Evolutionary conservation across 1,139 yeast species (phyloP).

Genomic region (Williopsis jadinii): DNA sequence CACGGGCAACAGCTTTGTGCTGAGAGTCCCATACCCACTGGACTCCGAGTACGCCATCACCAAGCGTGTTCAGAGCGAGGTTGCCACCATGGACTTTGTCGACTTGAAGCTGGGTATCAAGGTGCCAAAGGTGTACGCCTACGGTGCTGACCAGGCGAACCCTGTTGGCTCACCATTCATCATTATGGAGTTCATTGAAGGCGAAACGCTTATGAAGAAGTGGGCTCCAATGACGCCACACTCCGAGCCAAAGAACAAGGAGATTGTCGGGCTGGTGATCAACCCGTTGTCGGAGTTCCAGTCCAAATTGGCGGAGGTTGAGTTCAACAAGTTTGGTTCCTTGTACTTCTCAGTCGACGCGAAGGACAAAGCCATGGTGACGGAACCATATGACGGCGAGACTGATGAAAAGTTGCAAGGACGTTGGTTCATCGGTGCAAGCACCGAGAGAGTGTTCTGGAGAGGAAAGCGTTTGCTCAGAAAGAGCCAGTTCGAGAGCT

Average conservation of each 20-base stretch:
- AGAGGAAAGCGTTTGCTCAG: conserved; percentile 51
- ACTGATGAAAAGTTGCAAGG: conserved; percentile 42
- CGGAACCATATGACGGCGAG: conserved; percentile 62
- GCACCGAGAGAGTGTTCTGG: conserved; percentile 72
- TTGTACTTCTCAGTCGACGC: conserved; percentile 60
- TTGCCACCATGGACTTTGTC: conserved; percentile 85
- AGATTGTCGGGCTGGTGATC: conserved; percentile 46
- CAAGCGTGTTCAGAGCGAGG: conserved; percentile 77
- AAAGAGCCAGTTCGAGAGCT: conserved; percentile 37
- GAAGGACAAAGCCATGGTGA: conserved; percentile 29
- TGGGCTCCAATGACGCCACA: conserved; percentile 79
- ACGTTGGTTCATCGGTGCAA: conserved; percentile 91
- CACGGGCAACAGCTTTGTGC: conserved; percentile 54
- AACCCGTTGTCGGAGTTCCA: conserved; percentile 59
- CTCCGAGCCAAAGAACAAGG: conserved; percentile 37
- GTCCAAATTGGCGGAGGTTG: conserved; percentile 38
- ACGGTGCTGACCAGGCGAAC: conserved; percentile 57
- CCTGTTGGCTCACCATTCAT: conserved; percentile 67
- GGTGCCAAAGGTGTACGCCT: conserved; percentile 73
- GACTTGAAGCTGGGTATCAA: conserved; percentile 43
- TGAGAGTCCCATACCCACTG: conserved; percentile 80
- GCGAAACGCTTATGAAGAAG: conserved; percentile 74
- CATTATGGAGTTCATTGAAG: conserved; percentile 71
- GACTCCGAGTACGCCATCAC: conserved; percentile 58
- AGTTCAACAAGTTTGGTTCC: conserved; percentile 74